Evolutionary conservation across 805 yeast species (phyloP), one percentile per base, ranked within the genome.

Genomic region (Candida silvatica): DNA sequence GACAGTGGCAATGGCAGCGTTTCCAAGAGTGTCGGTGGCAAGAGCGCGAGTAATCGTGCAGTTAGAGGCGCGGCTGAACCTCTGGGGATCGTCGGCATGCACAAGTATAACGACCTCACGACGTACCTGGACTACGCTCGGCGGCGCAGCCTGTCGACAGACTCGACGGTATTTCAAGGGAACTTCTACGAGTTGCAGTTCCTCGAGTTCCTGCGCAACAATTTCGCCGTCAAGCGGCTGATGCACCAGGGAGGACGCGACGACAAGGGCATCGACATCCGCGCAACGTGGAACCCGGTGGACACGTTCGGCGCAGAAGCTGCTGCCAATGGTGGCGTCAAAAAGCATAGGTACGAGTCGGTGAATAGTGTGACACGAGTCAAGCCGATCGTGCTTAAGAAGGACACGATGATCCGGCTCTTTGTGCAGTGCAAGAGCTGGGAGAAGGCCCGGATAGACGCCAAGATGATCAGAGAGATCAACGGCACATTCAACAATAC

Each of bases 351-450:
- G 6, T 44, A 37, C 20, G 48, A 46, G 36, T 28, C 37, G 14
- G 60, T 50, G n/a, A 49, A 52, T 36, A 40, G 48, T 3, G 40
- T 39, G 4, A 51, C 41, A 26, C 36, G 41, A 22, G 45, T 54
- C 5, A 52, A 51, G 33, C 59, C 58, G 5, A 37, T 52, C 2
- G 37, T 41, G 4, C 24, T 38, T 31, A 40, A 47, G 16, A 48
- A 49, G 26, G 20, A 24, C 11, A 31, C 35, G 26, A 63, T 61
- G 29, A 59, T 69, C 5, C 56, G 56, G 31, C 52, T 71, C 2
- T 56, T 71, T 38, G 74, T 72, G 4, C 81, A 76, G 46, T 75
- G 81, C 49, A 74, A 75, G 42, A 66, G 72, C 46, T 62, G 66
- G 44, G 52, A 52, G 19, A 49, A 46, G 15, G 51, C 54, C 3